Evolutionary conservation across 345 rosid species (phyloP).

Genomic region (Zanthoxylum bungeanum): DNA sequence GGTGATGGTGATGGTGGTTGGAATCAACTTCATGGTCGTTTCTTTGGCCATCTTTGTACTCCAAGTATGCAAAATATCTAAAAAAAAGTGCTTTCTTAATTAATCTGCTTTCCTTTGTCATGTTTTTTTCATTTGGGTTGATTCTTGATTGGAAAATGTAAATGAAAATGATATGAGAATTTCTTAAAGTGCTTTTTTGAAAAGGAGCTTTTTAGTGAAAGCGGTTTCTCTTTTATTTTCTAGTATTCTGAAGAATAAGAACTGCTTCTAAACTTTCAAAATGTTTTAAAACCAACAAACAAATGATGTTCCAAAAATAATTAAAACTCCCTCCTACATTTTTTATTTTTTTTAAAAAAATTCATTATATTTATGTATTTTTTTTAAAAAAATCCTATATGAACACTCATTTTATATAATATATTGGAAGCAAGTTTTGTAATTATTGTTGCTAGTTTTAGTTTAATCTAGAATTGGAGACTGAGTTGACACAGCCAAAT

Average conservation of each 20-base stretch:
- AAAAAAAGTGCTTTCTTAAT: no score
- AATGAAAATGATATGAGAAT: not conserved
- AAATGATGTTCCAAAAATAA: no score
- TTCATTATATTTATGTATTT: no score
- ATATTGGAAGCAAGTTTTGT: not conserved
- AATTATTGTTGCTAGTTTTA: not conserved
- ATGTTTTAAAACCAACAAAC: no score
- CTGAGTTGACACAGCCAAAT: not conserved
- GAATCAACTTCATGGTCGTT: slow-evolving; percentile 4
- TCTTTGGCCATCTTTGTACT: slow-evolving; percentile 30
- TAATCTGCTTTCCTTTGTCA: not conserved
- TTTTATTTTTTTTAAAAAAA: no score
- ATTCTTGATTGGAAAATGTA: not conserved
- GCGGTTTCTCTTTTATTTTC: no score
- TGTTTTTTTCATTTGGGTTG: not conserved
- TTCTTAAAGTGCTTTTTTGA: not conserved
- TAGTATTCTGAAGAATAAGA: no score
- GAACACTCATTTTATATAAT: no score
- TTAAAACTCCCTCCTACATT: no score
- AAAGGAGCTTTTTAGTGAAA: not conserved
- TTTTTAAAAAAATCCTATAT: no score
- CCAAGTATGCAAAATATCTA: no score
- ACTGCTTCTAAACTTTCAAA: no score
- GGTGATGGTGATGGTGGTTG: not conserved
- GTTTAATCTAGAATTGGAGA: not conserved